Evolutionary conservation across 176 grass and related monocot genomes (phyloP).

Genomic region (Chloris gayana): DNA sequence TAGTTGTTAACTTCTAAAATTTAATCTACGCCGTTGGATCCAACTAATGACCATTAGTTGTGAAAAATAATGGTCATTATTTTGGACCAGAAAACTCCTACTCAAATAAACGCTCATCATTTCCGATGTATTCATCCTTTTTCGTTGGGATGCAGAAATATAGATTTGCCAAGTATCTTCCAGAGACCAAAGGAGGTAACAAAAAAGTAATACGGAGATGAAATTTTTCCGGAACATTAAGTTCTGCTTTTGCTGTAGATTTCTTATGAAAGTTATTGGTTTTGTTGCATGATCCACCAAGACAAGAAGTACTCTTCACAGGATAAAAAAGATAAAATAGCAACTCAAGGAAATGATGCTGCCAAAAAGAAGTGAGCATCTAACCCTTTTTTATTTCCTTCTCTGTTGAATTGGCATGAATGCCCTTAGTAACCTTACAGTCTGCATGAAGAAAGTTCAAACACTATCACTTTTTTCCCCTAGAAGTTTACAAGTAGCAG

Average conservation of each 20-base stretch:
- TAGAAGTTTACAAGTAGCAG: constrained; percentile 60
- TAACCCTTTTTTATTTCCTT: constrained; percentile 13
- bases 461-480: too few relatives aligned
- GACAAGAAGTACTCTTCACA: constrained; percentile 37
- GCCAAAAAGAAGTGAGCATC: constrained; percentile 54
- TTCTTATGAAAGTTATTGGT: too few relatives aligned
- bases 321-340: constrained; percentile 52
- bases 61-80: too few relatives aligned
- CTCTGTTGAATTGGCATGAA: background rate
- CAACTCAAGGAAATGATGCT: constrained; percentile 28
- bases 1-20: too few relatives aligned
- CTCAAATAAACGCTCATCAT: background rate
- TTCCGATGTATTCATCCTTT: background rate
- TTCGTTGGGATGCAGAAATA: constrained; percentile 65
- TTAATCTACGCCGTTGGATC: too few relatives aligned
- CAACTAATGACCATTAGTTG: too few relatives aligned
- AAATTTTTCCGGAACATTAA: too few relatives aligned
- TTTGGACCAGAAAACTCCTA: too few relatives aligned
- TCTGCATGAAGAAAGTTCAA: background rate
- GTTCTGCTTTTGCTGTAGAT: too few relatives aligned
- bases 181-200: constrained; percentile 86
- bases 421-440: too few relatives aligned
- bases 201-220: constrained; percentile 17
- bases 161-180: constrained; percentile 64
- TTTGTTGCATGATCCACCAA: too few relatives aligned